A percentile compares a stretch with the other conserved stretches of the same genome.
phyloP scores from a whole-genome alignment of 208 protist genomes.

The Zelonia costaricensis region DNA sequence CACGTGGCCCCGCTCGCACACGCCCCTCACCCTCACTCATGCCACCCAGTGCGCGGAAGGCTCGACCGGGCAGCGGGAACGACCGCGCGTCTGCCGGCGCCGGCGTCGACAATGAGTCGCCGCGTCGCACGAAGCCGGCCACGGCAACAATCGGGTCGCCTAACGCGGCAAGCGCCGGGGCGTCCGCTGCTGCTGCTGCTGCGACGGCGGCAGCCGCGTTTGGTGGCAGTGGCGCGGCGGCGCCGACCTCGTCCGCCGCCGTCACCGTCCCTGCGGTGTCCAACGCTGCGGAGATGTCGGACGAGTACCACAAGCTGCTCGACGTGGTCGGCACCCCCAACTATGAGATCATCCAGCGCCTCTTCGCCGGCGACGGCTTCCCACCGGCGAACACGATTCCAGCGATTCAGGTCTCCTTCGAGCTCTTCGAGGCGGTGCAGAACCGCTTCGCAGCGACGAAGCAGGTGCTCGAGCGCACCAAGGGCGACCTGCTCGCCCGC shows the following conservation, averaged over 20 bases:
- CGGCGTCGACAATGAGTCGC: too few relatives aligned
- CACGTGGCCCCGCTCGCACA: too few relatives aligned
- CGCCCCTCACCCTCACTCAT: too few relatives aligned
- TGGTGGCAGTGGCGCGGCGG: neutral
- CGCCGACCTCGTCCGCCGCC: neutral
- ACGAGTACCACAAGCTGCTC: slow-evolving; percentile 70
- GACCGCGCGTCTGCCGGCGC: too few relatives aligned
- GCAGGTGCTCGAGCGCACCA: slow-evolving; percentile 69
- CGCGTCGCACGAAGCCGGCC: too few relatives aligned
- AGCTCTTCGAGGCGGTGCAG: slow-evolving; percentile 87
- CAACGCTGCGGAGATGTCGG: slow-evolving; percentile 14
- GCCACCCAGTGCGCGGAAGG: neutral
- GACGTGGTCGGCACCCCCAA: slow-evolving; percentile 65
- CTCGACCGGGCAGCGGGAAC: too few relatives aligned
- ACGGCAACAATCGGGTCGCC: too few relatives aligned
- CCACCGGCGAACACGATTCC: slow-evolving; percentile 62
- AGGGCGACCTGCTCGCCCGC: slow-evolving; percentile 57
- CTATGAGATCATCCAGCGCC: slow-evolving; percentile 61
- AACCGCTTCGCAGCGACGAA: slow-evolving; percentile 76
- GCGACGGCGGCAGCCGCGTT: neutral
- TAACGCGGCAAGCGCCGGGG: neutral
- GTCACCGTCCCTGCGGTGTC: neutral
- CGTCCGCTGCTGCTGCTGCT: neutral
- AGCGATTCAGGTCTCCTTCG: slow-evolving; percentile 77
- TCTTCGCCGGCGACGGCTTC: slow-evolving; percentile 49